Conservation (phyloP, 331 rosid genomes). For the Quercus tomentella region DNA sequence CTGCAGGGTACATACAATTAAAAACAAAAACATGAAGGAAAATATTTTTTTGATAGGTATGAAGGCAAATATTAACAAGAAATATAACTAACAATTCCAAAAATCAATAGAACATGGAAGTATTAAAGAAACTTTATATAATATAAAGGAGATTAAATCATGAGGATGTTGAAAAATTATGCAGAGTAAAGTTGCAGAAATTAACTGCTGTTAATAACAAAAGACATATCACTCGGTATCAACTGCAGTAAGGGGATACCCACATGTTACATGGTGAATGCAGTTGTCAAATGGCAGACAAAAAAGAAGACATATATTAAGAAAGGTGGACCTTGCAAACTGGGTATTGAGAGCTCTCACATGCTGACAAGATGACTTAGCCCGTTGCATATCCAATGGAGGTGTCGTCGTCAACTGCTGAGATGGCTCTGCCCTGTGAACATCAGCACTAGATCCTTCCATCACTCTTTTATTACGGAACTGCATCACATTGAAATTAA, state of each 20-base stretch:
- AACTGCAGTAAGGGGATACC: background rate
- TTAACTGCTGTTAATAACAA: background rate
- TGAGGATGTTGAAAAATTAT: background rate
- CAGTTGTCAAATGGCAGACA: constrained; percentile 1
- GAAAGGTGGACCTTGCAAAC: constrained; percentile 75
- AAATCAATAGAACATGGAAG: background rate
- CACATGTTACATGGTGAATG: constrained; percentile 18
- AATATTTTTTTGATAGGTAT: too few species aligned
- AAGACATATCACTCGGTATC: background rate
- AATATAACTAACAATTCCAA: background rate
- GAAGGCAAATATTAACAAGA: background rate
- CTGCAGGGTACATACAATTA: background rate
- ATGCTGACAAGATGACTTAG: constrained; percentile 85
- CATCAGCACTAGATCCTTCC: constrained; percentile 71
- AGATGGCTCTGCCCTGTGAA: constrained; percentile 75
- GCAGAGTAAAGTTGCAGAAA: background rate
- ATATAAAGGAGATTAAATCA: background rate
- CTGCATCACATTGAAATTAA: constrained; percentile 47
- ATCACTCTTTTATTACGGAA: constrained; percentile 73
- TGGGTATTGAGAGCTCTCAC: constrained; percentile 99
- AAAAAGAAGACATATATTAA: background rate
- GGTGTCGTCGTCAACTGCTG: constrained; percentile 40
- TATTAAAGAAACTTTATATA: background rate
- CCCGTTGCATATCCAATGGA: constrained; percentile 57
- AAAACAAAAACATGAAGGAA: background rate